phyloP scores from a whole-genome alignment of 768 basidiomycete species.

The Leccinellum luteum region DNA sequence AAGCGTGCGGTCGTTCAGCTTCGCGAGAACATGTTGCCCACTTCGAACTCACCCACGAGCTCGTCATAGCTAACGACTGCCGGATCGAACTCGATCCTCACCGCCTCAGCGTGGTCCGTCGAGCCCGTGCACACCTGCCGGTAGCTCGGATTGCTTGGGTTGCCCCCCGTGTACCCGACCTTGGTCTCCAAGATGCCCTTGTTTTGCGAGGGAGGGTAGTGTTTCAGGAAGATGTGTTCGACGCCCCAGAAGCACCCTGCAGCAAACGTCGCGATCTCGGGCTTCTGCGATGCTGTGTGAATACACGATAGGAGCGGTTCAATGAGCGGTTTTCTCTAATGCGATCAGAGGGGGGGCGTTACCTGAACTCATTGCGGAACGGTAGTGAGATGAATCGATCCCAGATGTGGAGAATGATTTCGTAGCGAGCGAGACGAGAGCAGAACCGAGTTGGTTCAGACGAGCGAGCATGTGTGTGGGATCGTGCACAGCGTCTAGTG shows the following conservation, averaged over 20 bases:
- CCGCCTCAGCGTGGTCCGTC: conserved; percentile 88
- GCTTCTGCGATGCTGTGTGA: conserved; percentile 39
- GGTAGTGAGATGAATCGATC: conserved; percentile 39
- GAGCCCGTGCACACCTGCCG: conserved; percentile 71
- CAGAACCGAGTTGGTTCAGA: conserved; percentile 21
- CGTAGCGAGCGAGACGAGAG: conserved; percentile 22
- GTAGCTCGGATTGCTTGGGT: conserved; percentile 62
- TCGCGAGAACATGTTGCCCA: too few relatives aligned
- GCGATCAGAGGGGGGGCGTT: background rate
- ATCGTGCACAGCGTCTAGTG: background rate
- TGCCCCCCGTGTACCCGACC: conserved; percentile 82
- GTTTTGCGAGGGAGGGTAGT: conserved; percentile 66
- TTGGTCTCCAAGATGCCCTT: conserved; percentile 73
- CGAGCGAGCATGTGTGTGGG: conserved; percentile 23
- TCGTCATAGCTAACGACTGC: conserved; percentile 73
- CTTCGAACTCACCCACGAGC: conserved; percentile 60
- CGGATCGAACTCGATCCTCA: conserved; percentile 86
- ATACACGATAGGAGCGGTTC: too few relatives aligned
- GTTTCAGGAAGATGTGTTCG: conserved; percentile 80
- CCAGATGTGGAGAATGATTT: conserved; percentile 16
- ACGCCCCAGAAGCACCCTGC: conserved; percentile 83
- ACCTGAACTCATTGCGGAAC: conserved; percentile 39
- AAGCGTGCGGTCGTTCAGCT: background rate
- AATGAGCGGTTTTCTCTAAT: background rate
- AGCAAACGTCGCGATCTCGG: conserved; percentile 47